Base-by-base conservation (phyloP, 2,329 filamentous ascomycete species). In the Fusarium metavorans region DNA sequence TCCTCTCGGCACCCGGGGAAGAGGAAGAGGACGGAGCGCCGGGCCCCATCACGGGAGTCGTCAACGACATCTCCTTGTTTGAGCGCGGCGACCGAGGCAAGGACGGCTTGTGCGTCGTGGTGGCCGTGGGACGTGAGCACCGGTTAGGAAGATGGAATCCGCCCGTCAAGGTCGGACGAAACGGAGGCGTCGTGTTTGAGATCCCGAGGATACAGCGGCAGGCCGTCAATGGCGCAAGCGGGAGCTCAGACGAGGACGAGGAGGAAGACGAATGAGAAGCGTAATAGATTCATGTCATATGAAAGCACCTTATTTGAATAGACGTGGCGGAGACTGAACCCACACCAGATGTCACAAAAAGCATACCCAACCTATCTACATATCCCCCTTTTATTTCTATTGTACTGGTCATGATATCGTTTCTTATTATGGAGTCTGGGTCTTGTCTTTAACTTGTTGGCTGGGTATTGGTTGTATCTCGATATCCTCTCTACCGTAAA, bases 21-120 rank as follows among this genome's bases (percentile, higher is more conserved):
- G 70, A 77, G 25, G 72, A 78, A 11, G 81, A 82, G 20, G 79
- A 81, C 39, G 81, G 81, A 45, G 78, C 30, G 78, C 80, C 41
- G 50, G 80, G 75, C 7, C 76, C 80, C 20, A 87, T 95, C 64
- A 90, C 89, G 77, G 97, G 97, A 48, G 88, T 98, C 9, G 88
- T 99, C 76, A 99, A 98, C 80, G 95, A 94, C 76, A 92, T 99
- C 68, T 91, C 94, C 1, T 89, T 98, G 16, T 95, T 97, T 77
- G 97, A 98, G 82, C 89, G 94, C 20, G 95, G 95, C 5, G 92
- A 95, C 20, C 87, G 92, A 69, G 94, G 93, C 35, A 91, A 90
- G 76, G 90, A 93, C 66, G 95, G 95, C 1, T 83, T 98, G 2
- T 96, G 94, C 77, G 89, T 98, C 32, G 92, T 97, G 14, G 94